Percentiles rank a stretch among this genome's conserved stretches.
These are phyloP conservation scores for Plantago coronopus DNA, from an alignment of 305 asterid species.

Conservation along the genomic window DNA sequence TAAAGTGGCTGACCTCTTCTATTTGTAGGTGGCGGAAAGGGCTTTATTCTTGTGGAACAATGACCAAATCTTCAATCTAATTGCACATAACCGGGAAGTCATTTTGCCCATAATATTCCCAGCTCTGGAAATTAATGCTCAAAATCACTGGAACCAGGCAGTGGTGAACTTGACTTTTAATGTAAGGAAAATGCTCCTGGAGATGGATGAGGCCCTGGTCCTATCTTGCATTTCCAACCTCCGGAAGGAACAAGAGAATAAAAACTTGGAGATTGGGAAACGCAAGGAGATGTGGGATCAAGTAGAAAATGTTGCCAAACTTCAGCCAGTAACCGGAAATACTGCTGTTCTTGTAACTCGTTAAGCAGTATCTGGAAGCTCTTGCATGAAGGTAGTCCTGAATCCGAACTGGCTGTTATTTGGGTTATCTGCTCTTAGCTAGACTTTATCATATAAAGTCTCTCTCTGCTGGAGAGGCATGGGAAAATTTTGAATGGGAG, in stretches of 20 bases:
- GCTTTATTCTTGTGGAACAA: constrained; percentile 75
- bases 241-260: constrained; percentile 38
- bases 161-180: constrained; percentile 58
- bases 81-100: constrained; percentile 56
- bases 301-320: constrained; percentile 45
- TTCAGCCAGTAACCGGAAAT: constrained; percentile 53
- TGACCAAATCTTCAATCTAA: constrained; percentile 49
- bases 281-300: constrained; percentile 54
- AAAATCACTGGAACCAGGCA: constrained; percentile 69
- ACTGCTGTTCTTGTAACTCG: constrained; percentile 60
- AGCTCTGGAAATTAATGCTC: constrained; percentile 58
- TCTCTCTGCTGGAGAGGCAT: no score
- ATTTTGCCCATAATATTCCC: constrained; percentile 69
- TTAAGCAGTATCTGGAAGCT: constrained; percentile 21
- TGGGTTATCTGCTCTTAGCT: no score
- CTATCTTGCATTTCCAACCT: constrained; percentile 40
- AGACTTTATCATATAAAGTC: no score
- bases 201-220: constrained; percentile 58
- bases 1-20: not conserved
- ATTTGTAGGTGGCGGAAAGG: constrained; percentile 75
- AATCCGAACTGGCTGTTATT: not conserved
- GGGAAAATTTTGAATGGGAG: no score
- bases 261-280: constrained; percentile 27
- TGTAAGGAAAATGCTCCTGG: constrained; percentile 49
- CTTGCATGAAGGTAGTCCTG: not conserved